Evolutionary conservation across 768 basidiomycete genomes (phyloP).

Genomic region (Baorangia bicolor): DNA sequence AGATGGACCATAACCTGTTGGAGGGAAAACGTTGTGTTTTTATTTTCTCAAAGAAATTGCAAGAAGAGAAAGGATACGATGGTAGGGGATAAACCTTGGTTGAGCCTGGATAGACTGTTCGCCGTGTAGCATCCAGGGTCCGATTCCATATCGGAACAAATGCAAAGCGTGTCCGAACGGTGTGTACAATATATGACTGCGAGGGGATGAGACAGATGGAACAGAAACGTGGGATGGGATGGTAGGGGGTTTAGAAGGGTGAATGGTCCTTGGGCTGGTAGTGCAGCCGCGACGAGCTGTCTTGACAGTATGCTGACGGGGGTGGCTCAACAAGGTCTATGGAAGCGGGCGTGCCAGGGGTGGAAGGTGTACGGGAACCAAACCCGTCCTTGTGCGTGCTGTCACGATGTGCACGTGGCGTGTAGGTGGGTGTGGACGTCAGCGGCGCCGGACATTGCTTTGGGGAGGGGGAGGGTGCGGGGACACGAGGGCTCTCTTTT

Average conservation of each 20-base stretch:
- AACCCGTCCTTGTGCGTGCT: conserved; percentile 25
- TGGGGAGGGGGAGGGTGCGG: neutral
- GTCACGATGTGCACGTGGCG: conserved; percentile 10
- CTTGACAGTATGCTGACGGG: conserved; percentile 27
- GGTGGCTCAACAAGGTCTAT: conserved; percentile 23
- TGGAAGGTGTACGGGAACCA: conserved; percentile 15
- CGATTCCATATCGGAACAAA: neutral
- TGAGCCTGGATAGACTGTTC: conserved; percentile 3
- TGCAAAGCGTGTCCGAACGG: neutral
- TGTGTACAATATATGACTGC: conserved; percentile 2
- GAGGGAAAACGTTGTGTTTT: neutral
- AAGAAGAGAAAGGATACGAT: neutral
- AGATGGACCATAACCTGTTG: neutral
- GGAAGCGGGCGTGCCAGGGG: conserved; percentile 3
- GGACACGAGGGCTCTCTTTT: neutral
- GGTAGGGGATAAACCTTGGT: neutral
- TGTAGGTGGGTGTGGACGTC: neutral
- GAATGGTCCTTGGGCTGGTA: conserved; percentile 5
- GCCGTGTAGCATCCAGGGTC: neutral
- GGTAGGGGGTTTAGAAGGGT: neutral
- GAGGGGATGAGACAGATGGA: neutral
- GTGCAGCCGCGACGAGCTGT: conserved; percentile 5
- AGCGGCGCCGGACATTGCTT: conserved; percentile 21
- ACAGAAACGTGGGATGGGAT: neutral
- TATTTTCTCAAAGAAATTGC: neutral